Percentiles rank a stretch among this genome's conserved stretches.
These are phyloP conservation scores for Hamigera avellanea DNA, from an alignment of 495 filamentous ascomycete genomes.

Conservation along the genomic window DNA sequence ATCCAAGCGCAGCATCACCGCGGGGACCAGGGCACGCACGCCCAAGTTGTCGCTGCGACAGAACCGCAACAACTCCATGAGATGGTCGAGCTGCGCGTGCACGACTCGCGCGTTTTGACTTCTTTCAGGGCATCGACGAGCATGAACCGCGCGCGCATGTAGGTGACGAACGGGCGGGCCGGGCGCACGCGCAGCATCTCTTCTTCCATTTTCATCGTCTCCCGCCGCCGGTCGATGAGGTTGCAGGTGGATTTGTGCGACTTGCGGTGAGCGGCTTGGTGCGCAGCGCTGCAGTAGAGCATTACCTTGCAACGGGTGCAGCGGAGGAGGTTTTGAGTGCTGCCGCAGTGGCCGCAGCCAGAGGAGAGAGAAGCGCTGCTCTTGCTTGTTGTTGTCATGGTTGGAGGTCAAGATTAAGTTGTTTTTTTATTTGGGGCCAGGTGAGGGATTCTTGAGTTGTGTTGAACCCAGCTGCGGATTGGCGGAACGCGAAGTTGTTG, in stretches of 20 bases:
- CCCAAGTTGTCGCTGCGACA: constrained; percentile 36
- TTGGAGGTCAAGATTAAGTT: no score
- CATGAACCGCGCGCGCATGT: constrained; percentile 27
- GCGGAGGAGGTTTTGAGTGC: constrained; percentile 12
- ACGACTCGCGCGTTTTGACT: constrained; percentile 25
- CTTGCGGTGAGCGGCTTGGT: constrained; percentile 26
- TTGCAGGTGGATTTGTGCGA: constrained; percentile 33
- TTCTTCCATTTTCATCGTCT: constrained; percentile 19
- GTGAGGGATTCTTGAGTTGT: no score
- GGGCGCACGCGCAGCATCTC: constrained; percentile 17
- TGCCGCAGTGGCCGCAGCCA: no score
- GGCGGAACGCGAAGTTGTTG: no score
- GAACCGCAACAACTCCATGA: constrained; percentile 27
- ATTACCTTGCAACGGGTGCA: constrained; percentile 33
- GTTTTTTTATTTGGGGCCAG: no score
- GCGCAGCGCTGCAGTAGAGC: constrained; percentile 33
- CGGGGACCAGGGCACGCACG: constrained; percentile 25
- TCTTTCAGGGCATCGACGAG: constrained; percentile 16
- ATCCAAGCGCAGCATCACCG: constrained; percentile 31
- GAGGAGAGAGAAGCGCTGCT: no score
- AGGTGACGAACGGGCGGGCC: constrained; percentile 17
- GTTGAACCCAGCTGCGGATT: no score
- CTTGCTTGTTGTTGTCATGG: no score
- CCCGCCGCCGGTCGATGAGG: constrained; percentile 14
- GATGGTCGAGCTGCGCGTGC: constrained; percentile 19